A percentile compares a stretch with the other conserved stretches of the same genome.
These are phyloP conservation scores for Fennellomyces sp. DNA, from an alignment of 371 early-diverging fungal species.

Conservation along the genomic window DNA sequence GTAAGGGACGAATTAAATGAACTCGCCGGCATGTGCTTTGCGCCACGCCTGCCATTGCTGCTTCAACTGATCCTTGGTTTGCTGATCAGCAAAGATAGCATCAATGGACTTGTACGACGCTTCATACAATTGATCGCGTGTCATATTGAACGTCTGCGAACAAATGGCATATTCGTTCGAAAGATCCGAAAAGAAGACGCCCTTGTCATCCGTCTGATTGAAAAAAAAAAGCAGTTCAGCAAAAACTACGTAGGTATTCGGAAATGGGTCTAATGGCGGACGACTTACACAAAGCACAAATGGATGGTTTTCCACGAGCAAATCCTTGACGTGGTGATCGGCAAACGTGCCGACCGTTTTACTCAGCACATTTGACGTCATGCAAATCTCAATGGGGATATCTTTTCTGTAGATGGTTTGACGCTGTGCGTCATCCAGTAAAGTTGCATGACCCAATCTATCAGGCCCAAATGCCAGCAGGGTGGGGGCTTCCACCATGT, in stretches of 20 bases:
- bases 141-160: slow-evolving; percentile 37
- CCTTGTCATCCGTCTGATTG: slow-evolving; percentile 63
- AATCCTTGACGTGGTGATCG: slow-evolving; percentile 60
- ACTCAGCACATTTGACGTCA: slow-evolving; percentile 68
- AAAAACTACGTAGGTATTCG: not conserved
- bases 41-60: slow-evolving; percentile 42
- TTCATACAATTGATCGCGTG: slow-evolving; percentile 37
- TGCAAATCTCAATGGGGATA: slow-evolving; percentile 67
- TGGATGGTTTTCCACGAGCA: slow-evolving; percentile 48
- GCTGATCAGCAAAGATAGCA: slow-evolving; percentile 45
- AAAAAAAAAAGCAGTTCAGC: not conserved
- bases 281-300: slow-evolving; percentile 61
- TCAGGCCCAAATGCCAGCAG: slow-evolving; percentile 49
- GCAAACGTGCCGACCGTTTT: slow-evolving; percentile 53
- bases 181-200: slow-evolving; percentile 55
- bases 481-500: slow-evolving; percentile 44
- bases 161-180: slow-evolving; percentile 54
- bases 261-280: not conserved
- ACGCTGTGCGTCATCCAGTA: slow-evolving; percentile 41
- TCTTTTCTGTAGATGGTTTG: slow-evolving; percentile 32
- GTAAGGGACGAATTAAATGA: not conserved
- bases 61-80: slow-evolving; percentile 30
- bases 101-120: slow-evolving; percentile 47
- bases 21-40: not conserved
- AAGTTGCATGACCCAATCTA: slow-evolving; percentile 67